Base-by-base conservation (phyloP, 352 stramenopile genomes). In the Globisporangium parvum region DNA sequence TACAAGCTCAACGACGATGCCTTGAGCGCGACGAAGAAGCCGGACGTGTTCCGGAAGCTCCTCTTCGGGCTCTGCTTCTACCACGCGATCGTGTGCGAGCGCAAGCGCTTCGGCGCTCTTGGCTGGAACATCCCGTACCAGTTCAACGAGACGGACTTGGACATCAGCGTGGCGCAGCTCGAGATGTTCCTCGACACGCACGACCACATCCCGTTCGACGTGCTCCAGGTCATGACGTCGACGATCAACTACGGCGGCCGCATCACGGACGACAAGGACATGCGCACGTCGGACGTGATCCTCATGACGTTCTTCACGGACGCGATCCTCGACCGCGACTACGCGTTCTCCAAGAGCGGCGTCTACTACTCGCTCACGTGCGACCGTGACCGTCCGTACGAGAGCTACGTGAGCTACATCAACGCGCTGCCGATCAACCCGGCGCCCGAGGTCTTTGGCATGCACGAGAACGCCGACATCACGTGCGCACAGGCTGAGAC, bases 101-200 rank as follows among this genome's bases (percentile, higher is more conserved):
- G 95, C 50, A 91, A 96, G 63, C 88, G 96, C 18, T 98, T 98
- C 55, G 95, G 95, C 2, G 85, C 95, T 3, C 62, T 98, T 6
- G 95, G 95, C 18, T 98, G 95, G 95, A 98, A 98, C 63, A 97
- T 98, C 33, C 92, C 93, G 14, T 98, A 98, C 74, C 89, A 97
- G 55, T 98, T 98, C 63, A 98, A 98, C 60, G 91, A 98, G 47
- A 98, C 94, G 0, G 95, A 98, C 64, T 72, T 98, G 33, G 87
- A 96, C 46, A 96, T 98, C 41, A 87, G 78, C 24, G 73, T 85
- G 17, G 79, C 83, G 6, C 82, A 93, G 53, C 72, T 95, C 0
- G 81, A 91, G 47, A 89, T 96, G 77, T 96, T 94, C 53, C 52
- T 96, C 24, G 80, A 96, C 54, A 88, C 85, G 42, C 95, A 96